These are phyloP conservation scores for Alternaria incomplexa DNA, from an alignment of 2,329 filamentous ascomycete genomes.

Conservation along the genomic window DNA sequence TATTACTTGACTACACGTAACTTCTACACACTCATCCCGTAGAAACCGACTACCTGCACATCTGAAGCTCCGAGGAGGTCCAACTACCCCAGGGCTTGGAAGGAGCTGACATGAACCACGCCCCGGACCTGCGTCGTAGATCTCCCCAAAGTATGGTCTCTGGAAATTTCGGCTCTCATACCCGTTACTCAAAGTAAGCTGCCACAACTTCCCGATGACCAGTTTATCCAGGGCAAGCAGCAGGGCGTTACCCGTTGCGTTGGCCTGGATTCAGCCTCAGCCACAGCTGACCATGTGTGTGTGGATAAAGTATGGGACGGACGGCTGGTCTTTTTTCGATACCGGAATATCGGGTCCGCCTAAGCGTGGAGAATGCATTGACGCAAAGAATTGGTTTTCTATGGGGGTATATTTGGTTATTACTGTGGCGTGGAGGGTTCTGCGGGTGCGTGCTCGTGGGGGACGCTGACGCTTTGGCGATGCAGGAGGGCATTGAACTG, in stretches of 20 bases:
- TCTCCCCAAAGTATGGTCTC: not conserved
- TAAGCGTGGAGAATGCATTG: not conserved
- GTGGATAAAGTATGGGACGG: not conserved
- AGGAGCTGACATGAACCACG: not conserved
- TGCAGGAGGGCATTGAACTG: not conserved
- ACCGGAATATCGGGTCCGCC: not conserved
- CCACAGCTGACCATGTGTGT: not conserved
- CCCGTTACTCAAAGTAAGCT: not conserved
- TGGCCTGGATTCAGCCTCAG: not conserved
- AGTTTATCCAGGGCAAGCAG: not conserved
- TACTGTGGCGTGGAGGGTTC: not conserved
- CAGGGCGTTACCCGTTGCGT: not conserved
- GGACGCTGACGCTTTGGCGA: not conserved
- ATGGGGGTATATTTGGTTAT: not conserved
- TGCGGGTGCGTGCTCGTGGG: not conserved
- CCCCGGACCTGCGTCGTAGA: slow-evolving; percentile 7
- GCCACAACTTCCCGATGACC: not conserved
- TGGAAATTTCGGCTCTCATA: not conserved
- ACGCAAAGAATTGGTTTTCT: not conserved
- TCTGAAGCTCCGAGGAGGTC: not conserved
- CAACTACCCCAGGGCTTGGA: not conserved
- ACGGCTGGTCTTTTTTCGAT: not conserved
- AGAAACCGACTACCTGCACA: not conserved
- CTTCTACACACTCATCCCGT: not conserved
- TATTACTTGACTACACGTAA: not conserved